Conservation (phyloP, 176 grass and related monocot species). For the Zea mays region Zm-B73-REFERENCE-NAM-5.0 NC_050103.1:174011001-174011500, state of each 20-base stretch:
- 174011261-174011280: too few relatives aligned
- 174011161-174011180: too few relatives aligned
- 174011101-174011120: neutral
- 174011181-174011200: too few relatives aligned
- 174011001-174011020: neutral
- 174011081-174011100: too few relatives aligned
- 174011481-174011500: slow-evolving; percentile 16
- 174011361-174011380: slow-evolving; percentile 74
- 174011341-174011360: slow-evolving; percentile 95
- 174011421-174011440: slow-evolving; percentile 64
- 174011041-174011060: neutral
- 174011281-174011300: too few relatives aligned
- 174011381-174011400: slow-evolving; percentile 84
- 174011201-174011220: too few relatives aligned
- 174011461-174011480: slow-evolving; percentile 27
- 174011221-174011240: too few relatives aligned
- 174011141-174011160: neutral
- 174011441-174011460: slow-evolving; percentile 25
- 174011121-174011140: neutral
- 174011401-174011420: slow-evolving; percentile 82
- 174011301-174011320: too few relatives aligned
- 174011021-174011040: neutral
- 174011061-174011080: neutral
- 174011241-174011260: too few relatives aligned
- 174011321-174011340: too few relatives aligned